phyloP scores from a whole-genome alignment of 805 yeast genomes.

The Ogataea methanolica region DNA sequence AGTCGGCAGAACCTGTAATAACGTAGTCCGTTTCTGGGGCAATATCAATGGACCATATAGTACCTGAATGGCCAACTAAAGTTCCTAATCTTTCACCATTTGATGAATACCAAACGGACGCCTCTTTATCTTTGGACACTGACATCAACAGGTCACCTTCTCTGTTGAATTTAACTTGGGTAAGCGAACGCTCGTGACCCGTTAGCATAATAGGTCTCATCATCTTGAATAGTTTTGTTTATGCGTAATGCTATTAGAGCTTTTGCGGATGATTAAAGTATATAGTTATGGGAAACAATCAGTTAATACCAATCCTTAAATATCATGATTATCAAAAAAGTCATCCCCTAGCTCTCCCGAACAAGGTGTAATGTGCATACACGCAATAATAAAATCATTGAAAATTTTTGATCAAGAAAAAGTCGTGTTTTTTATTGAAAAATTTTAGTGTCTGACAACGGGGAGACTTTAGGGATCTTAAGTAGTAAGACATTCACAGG shows the following conservation, averaged over 20 bases:
- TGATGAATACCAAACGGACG: constrained; percentile 88
- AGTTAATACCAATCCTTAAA: not conserved
- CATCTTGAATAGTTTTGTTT: constrained; percentile 13
- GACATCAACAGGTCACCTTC: constrained; percentile 95
- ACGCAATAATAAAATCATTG: too few species aligned
- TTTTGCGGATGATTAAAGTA: not conserved
- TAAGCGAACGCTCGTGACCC: constrained; percentile 97
- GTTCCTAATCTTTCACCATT: constrained; percentile 98
- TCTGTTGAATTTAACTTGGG: constrained; percentile 91
- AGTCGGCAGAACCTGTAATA: constrained; percentile 90
- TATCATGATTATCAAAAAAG: too few species aligned
- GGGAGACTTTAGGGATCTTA: too few species aligned
- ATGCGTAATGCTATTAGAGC: not conserved
- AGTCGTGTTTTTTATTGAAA: too few species aligned
- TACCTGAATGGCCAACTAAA: constrained; percentile 83
- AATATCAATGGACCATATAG: constrained; percentile 91
- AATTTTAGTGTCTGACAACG: too few species aligned
- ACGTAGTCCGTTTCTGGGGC: constrained; percentile 64
- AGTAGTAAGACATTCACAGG: too few species aligned
- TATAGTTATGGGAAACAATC: not conserved
- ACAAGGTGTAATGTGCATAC: too few species aligned
- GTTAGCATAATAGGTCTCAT: constrained; percentile 72
- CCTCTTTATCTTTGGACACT: constrained; percentile 85
- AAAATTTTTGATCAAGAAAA: too few species aligned
- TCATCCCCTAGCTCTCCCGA: too few species aligned